Conservation (phyloP, 768 basidiomycete species). For the Artomyces pyxidatus region DNA sequence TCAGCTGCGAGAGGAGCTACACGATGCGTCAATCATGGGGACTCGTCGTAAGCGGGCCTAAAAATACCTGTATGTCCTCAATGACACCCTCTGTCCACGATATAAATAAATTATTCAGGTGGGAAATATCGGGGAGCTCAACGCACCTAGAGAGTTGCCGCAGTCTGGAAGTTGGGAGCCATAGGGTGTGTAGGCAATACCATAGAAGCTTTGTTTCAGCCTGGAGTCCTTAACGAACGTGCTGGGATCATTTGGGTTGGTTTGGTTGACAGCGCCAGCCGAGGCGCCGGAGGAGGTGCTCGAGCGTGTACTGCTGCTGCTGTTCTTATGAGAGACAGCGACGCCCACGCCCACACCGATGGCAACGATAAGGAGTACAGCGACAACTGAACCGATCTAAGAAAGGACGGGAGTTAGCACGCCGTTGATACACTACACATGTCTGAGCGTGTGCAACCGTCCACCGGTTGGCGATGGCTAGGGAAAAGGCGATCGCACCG, state of each 20-base stretch:
- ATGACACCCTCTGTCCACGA: constrained; percentile 44
- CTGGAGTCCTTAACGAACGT: constrained; percentile 62
- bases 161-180: constrained; percentile 68
- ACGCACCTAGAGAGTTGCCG: constrained; percentile 39
- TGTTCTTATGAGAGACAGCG: constrained; percentile 32
- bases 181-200: constrained; percentile 78
- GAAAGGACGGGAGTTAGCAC: too few relatives aligned
- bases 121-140: background rate
- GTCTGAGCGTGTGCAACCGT: too few relatives aligned
- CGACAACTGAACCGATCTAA: constrained; percentile 46
- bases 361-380: constrained; percentile 43
- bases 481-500: too few relatives aligned
- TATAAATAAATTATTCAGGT: background rate
- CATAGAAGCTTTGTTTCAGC: constrained; percentile 73
- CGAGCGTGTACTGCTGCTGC: constrained; percentile 17
- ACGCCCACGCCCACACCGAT: constrained; percentile 60
- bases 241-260: constrained; percentile 63
- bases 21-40: constrained; percentile 9
- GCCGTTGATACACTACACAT: too few relatives aligned
- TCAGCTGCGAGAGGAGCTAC: constrained; percentile 80
- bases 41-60: background rate
- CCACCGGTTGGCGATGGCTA: too few relatives aligned
- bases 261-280: constrained; percentile 27
- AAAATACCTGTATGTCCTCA: constrained; percentile 58
- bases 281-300: constrained; percentile 15